Base-by-base conservation (phyloP, 2,329 filamentous ascomycete species). In the Herpomyces periplanetae region DNA sequence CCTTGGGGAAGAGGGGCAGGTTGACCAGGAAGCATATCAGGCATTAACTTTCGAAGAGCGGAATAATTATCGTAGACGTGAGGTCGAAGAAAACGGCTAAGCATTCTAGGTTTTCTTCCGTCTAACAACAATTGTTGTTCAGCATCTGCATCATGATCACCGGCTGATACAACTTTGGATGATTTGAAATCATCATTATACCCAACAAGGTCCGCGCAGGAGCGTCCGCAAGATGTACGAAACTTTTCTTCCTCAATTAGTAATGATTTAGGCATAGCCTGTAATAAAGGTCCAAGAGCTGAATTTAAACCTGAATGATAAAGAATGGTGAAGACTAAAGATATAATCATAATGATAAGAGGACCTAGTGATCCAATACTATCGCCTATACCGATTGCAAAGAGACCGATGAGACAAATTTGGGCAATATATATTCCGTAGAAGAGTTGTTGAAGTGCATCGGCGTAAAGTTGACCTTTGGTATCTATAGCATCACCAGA, bases 401-500 rank as follows among this genome's bases (percentile, higher is more conserved):
- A 73, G 2, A 88, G 47, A 19, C 71, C 73, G 27, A 87, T 61
- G 32, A 88, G 45, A 36, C 68, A 80, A 12, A 75, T 40, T 26
- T 80, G 58, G 1, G 61, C 54, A 13, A 88, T 47, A 34, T 91
- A 88, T 19, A 84, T 44, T 10, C 75, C 73, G 1, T 61, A 58
- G 11, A 75, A 56, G 18, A 84, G 53, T 23, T 88, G 73, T 34
- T 84, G 61, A 19, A 91, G 44, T 1, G 66, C 73, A n/a, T 61
- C 61, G 1, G 68, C 62, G 33, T 87, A 88, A 28, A 68, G 59
- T 7, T 75, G 51, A 8, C 75, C 73, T 32, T 84, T 68, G 14
- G 66, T 85, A 33, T 88, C 71, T 30, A 85, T 59, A 23, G 54
- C 42, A 5, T 64, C 56, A 33, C 84, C 65, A 19, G 59, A 62